Conservation (phyloP, 2,329 filamentous ascomycete genomes). For the Aspergillus niger region DNA sequence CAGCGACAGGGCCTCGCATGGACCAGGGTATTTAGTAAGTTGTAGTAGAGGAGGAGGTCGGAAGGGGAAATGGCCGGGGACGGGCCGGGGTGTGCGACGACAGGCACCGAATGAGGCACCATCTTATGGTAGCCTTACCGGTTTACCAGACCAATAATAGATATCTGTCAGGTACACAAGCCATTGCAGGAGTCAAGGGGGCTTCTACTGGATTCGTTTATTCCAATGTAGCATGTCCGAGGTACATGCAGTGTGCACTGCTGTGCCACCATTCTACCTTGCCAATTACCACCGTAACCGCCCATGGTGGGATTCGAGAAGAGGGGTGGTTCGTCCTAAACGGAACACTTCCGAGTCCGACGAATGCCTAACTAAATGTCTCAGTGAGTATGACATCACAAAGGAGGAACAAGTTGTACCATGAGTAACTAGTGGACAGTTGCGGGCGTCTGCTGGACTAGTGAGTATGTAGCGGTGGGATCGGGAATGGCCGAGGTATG, state of each 20-base stretch:
- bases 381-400: not conserved
- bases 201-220: slow-evolving; percentile 11
- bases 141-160: slow-evolving; percentile 19
- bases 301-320: not conserved
- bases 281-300: not conserved
- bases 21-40: slow-evolving; percentile 1
- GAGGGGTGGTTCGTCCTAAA: not conserved
- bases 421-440: not conserved
- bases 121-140: slow-evolving; percentile 19
- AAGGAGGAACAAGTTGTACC: not conserved
- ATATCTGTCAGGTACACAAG: slow-evolving; percentile 25
- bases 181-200: slow-evolving; percentile 15
- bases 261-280: not conserved
- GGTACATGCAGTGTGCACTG: not conserved
- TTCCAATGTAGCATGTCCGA: slow-evolving; percentile 6
- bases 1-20: slow-evolving; percentile 6
- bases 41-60: not conserved
- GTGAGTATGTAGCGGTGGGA: not conserved
- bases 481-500: not conserved
- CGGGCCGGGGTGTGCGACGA: slow-evolving; percentile 1
- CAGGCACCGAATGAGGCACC: slow-evolving; percentile 6
- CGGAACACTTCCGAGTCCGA: slow-evolving; percentile 1
- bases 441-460: not conserved
- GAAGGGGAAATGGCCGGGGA: slow-evolving; percentile 2
- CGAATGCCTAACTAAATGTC: not conserved